Percentiles rank a stretch among this genome's conserved stretches.
These are phyloP conservation scores for Monoraphidium neglectum DNA, from an alignment of 139 green algal genomes.

Conservation along the genomic window DNA sequence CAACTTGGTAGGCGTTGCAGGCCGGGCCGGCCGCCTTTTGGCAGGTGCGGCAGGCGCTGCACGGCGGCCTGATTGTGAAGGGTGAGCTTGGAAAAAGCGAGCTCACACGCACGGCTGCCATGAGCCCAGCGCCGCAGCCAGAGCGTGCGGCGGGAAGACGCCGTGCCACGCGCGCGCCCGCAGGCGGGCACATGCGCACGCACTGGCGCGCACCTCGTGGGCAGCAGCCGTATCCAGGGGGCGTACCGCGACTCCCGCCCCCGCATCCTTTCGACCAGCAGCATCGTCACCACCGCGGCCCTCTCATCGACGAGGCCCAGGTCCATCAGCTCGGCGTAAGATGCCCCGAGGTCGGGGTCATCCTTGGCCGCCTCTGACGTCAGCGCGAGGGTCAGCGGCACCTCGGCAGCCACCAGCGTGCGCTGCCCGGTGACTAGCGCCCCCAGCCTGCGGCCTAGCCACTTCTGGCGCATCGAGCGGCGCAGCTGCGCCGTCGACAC, in stretches of 20 bases:
- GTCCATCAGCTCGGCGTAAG: conserved; percentile 36
- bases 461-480: conserved; percentile 6
- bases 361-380: conserved; percentile 1
- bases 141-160: no score
- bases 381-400: conserved; percentile 20
- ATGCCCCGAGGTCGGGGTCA: conserved; percentile 8
- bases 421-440: background rate
- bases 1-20: no score
- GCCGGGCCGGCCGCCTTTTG: no score
- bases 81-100: no score
- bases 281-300: conserved; percentile 54
- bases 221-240: conserved; percentile 23
- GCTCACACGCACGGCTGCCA: no score
- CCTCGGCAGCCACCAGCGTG: background rate
- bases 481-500: background rate
- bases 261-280: conserved; percentile 57
- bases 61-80: no score
- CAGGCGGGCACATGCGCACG: no score
- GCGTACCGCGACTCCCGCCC: conserved; percentile 6
- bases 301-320: conserved; percentile 62
- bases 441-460: conserved; percentile 20
- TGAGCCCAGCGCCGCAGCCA: no score
- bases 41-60: no score
- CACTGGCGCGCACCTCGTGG: conserved; percentile 1
- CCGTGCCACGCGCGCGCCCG: no score